These are phyloP conservation scores for Bremia lactucae DNA, from an alignment of 352 stramenopile species.

Conservation along the genomic window DNA sequence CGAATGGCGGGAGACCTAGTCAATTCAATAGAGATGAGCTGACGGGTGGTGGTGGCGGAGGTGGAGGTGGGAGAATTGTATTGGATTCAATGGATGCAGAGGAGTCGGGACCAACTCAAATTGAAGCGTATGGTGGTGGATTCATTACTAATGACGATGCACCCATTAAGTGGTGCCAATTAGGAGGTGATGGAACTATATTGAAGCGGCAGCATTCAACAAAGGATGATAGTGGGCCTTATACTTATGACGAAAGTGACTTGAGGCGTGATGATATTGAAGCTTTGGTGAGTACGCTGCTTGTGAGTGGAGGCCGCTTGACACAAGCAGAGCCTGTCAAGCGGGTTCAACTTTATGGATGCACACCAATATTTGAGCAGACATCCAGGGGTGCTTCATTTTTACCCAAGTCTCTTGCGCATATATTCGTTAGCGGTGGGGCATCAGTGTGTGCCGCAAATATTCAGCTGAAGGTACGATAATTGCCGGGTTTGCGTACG, in stretches of 20 bases:
- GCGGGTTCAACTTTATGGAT: conserved; percentile 63
- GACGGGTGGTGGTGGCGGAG: conserved; percentile 39
- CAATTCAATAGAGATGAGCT: conserved; percentile 19
- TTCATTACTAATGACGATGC: conserved; percentile 17
- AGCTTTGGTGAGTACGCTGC: conserved; percentile 26
- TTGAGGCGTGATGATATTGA: conserved; percentile 2
- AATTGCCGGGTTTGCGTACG: neutral
- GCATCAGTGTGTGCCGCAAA: conserved; percentile 45
- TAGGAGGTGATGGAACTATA: conserved; percentile 69
- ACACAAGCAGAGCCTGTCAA: conserved; percentile 43
- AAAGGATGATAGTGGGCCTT: conserved; percentile 4
- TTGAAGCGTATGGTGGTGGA: conserved; percentile 46
- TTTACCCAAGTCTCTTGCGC: conserved; percentile 36
- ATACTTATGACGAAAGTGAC: conserved; percentile 3
- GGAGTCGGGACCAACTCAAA: conserved; percentile 24
- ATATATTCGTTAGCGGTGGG: conserved; percentile 62
- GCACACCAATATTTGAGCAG: conserved; percentile 56
- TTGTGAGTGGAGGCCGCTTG: conserved; percentile 46
- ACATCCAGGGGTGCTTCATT: conserved; percentile 40
- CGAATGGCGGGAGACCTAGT: conserved; percentile 41
- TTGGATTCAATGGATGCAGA: conserved; percentile 33
- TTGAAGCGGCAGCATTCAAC: conserved; percentile 38
- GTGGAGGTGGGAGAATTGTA: conserved; percentile 40
- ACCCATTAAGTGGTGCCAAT: conserved; percentile 61
- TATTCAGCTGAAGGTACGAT: conserved; percentile 39